These are phyloP conservation scores for Trichoderma guizhouense DNA, from an alignment of 2,329 filamentous ascomycete species.

Conservation along the genomic window DNA sequence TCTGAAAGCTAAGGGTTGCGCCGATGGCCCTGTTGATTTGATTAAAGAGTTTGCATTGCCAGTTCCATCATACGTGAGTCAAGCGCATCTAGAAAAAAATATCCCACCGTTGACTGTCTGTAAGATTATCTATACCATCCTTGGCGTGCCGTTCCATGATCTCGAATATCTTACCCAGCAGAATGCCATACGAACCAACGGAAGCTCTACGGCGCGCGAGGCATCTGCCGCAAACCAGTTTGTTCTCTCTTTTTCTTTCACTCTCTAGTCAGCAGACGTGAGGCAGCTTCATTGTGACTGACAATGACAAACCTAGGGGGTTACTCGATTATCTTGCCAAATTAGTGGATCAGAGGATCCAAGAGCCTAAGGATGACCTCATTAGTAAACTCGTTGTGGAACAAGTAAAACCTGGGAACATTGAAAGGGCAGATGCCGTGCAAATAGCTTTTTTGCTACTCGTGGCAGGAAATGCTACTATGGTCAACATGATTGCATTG, in stretches of 20 bases:
- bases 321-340: background rate
- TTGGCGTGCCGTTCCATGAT: background rate
- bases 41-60: background rate
- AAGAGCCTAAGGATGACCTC: background rate
- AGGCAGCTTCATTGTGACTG: background rate
- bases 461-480: background rate
- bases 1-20: background rate
- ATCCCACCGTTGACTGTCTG: background rate
- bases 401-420: background rate
- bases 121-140: background rate
- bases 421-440: background rate
- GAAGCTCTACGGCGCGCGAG: background rate
- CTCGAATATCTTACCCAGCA: background rate
- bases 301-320: background rate
- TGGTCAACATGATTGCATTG: background rate
- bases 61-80: background rate
- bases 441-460: background rate
- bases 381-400: background rate
- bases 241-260: background rate
- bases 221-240: background rate
- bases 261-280: background rate
- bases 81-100: background rate
- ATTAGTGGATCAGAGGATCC: background rate
- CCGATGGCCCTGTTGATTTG: background rate
- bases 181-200: background rate